Evolutionary conservation across 208 protist genomes (phyloP).

Genomic region (Naegleria lovaniensis): DNA sequence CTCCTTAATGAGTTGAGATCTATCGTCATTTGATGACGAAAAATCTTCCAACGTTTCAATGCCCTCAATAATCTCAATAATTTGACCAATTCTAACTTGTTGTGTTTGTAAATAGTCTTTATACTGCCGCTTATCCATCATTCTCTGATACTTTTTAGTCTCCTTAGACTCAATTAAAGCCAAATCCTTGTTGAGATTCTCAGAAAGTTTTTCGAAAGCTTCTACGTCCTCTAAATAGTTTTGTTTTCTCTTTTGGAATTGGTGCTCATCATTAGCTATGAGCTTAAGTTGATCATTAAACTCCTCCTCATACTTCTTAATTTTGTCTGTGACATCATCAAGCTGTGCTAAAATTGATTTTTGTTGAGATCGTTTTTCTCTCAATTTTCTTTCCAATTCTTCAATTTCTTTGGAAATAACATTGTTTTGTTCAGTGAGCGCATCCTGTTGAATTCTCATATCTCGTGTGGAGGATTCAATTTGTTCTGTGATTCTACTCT

Average conservation of each 20-base stretch:
- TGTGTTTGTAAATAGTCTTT: background rate
- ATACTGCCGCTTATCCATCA: background rate
- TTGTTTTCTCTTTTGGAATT: constrained; percentile 8
- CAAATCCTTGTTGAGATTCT: background rate
- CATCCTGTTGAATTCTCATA: background rate
- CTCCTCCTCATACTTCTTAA: background rate
- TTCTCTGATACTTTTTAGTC: background rate
- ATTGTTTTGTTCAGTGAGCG: background rate
- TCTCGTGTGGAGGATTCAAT: background rate
- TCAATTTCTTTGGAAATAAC: background rate
- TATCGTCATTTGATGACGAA: background rate
- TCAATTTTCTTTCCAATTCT: background rate
- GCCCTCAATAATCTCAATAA: background rate
- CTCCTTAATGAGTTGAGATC: background rate
- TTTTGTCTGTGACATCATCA: background rate
- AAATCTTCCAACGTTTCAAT: background rate
- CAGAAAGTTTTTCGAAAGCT: background rate
- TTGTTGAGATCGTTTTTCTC: background rate
- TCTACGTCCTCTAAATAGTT: background rate
- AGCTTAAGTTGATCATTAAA: background rate
- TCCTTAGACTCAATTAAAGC: background rate
- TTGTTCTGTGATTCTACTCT: background rate
- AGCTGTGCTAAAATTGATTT: background rate
- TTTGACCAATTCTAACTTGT: background rate
- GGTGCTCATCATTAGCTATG: background rate